A percentile compares a stretch with the other conserved stretches of the same genome.
phyloP scores from a whole-genome alignment of 2,329 filamentous ascomycete species.

The Epichloe sibirici region DNA sequence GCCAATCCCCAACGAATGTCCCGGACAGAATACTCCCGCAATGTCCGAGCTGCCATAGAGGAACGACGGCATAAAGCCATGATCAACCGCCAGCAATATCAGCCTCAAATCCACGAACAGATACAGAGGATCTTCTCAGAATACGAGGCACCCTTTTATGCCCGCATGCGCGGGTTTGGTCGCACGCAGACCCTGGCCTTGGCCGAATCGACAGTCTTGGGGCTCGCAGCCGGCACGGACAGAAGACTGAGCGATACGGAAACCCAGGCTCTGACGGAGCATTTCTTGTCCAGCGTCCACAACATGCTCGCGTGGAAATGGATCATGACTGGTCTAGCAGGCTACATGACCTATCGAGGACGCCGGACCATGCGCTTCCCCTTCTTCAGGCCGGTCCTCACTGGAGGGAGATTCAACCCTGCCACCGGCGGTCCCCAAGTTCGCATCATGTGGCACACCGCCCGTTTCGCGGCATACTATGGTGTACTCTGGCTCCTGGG shows the following conservation, averaged over 20 bases:
- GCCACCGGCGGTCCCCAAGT: conserved; percentile 17
- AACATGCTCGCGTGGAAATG: conserved; percentile 19
- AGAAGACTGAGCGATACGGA: conserved; percentile 24
- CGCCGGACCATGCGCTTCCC: conserved; percentile 27
- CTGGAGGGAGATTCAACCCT: conserved; percentile 16
- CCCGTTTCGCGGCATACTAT: conserved; percentile 24
- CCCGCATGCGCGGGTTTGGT: conserved; percentile 17
- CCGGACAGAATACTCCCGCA: conserved; percentile 11
- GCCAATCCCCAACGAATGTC: conserved; percentile 10
- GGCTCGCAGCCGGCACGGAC: conserved; percentile 17
- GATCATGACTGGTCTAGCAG: conserved; percentile 15
- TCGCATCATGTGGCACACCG: conserved; percentile 22
- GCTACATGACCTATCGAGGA: conserved; percentile 15
- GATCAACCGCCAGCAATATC: conserved; percentile 17
- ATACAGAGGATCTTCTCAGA: conserved; percentile 19
- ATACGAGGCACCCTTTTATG: conserved; percentile 21
- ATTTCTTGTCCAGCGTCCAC: conserved; percentile 19
- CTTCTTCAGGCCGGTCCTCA: conserved; percentile 23
- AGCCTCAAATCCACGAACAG: conserved; percentile 19
- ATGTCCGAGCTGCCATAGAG: conserved; percentile 18
- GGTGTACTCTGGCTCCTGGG: conserved; percentile 13
- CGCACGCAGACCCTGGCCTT: conserved; percentile 17
- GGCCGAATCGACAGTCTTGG: conserved; percentile 16
- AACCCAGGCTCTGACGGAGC: conserved; percentile 22
- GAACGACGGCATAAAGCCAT: conserved; percentile 19